Evolutionary conservation across 495 filamentous ascomycete species (phyloP).

Genomic region (Penicillium atrosanguineum): DNA sequence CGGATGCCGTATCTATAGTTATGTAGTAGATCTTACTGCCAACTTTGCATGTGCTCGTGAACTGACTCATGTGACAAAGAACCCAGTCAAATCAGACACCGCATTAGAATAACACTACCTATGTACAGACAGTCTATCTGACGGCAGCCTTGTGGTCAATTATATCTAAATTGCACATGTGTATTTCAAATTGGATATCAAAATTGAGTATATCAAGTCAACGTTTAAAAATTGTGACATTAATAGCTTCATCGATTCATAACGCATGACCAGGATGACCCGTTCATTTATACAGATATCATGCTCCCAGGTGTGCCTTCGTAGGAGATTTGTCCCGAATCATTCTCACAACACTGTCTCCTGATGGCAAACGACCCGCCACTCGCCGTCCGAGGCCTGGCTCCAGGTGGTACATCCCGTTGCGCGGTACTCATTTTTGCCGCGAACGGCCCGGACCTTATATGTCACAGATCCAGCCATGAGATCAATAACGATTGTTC

Average conservation of each 20-base stretch:
- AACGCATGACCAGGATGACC: constrained; percentile 13
- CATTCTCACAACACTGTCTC: constrained; percentile 34
- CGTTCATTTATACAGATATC: background rate
- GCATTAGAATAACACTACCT: too few species aligned
- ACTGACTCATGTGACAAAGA: too few species aligned
- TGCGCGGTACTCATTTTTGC: constrained; percentile 27
- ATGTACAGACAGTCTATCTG: too few species aligned
- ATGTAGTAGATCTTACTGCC: too few species aligned
- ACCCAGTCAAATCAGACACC: too few species aligned
- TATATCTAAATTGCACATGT: background rate
- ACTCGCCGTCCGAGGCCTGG: constrained; percentile 46
- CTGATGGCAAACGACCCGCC: constrained; percentile 37
- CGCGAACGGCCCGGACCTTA: constrained; percentile 28
- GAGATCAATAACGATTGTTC: constrained; percentile 43
- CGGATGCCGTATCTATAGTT: too few species aligned
- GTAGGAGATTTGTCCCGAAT: background rate
- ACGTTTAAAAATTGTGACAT: background rate
- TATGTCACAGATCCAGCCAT: constrained; percentile 46
- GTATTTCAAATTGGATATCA: background rate
- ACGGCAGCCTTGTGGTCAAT: too few species aligned
- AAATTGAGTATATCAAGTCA: background rate
- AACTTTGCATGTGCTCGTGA: too few species aligned
- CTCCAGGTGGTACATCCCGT: constrained; percentile 44
- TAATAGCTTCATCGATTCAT: constrained; percentile 14
- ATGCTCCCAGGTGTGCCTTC: background rate